A percentile compares a stretch with the other conserved stretches of the same genome.
Conservation (phyloP, 2,329 filamentous ascomycete species). For the Beauveria rudraprayagi region DNA sequence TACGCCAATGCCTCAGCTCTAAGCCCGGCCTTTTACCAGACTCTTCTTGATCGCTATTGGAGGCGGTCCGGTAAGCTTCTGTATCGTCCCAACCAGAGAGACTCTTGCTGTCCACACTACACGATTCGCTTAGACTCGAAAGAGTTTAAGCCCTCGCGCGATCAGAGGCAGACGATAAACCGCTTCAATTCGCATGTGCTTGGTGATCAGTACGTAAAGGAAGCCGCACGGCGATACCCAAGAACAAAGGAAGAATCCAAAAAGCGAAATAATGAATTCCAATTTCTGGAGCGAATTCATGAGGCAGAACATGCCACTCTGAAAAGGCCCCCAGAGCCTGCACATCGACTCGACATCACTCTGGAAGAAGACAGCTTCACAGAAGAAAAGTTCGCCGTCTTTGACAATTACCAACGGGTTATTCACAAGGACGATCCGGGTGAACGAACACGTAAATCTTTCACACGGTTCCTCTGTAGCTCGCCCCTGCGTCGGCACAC, state of each 20-base stretch:
- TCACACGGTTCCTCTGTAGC: conserved; percentile 64
- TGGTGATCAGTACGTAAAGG: conserved; percentile 59
- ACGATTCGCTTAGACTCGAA: conserved; percentile 65
- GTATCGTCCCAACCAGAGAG: conserved; percentile 69
- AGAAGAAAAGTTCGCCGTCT: conserved; percentile 67
- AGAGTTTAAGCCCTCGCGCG: conserved; percentile 56
- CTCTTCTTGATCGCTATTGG: conserved; percentile 67
- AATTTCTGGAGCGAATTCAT: conserved; percentile 58
- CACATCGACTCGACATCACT: conserved; percentile 59
- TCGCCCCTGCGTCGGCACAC: conserved; percentile 53
- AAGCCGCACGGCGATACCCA: conserved; percentile 56
- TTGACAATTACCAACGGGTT: conserved; percentile 64
- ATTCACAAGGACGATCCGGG: conserved; percentile 60
- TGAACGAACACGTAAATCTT: conserved; percentile 53
- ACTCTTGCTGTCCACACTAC: conserved; percentile 89
- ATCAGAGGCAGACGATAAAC: conserved; percentile 69
- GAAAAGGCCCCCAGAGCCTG: conserved; percentile 52
- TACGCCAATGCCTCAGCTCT: conserved; percentile 57
- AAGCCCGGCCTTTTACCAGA: conserved; percentile 61
- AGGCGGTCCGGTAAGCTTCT: conserved; percentile 63
- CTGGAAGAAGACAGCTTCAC: conserved; percentile 64
- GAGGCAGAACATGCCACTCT: conserved; percentile 53
- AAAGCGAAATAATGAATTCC: conserved; percentile 58
- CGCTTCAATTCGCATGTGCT: conserved; percentile 66
- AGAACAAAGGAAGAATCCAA: conserved; percentile 58